Percentiles rank a stretch among this genome's conserved stretches.
Evolutionary conservation across 768 basidiomycete genomes (phyloP).

Genomic region (Sistotremastrum niveocremeum): DNA sequence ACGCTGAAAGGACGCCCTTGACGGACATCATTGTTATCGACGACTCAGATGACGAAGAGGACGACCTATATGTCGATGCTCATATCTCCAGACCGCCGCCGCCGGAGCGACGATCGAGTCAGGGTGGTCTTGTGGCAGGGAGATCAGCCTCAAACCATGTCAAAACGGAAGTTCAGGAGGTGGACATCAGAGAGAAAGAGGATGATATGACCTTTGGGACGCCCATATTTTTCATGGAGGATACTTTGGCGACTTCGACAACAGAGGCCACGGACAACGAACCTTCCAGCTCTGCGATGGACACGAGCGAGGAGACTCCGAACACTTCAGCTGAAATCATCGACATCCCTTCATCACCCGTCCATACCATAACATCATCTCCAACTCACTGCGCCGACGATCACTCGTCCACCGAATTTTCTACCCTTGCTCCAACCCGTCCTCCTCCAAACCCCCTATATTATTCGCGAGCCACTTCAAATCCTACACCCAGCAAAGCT

Average conservation of each 20-base stretch:
- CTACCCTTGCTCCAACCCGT: not conserved
- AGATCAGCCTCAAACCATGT: not conserved
- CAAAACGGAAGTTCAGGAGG: not conserved
- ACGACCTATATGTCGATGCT: conserved; percentile 17
- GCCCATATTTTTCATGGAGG: not conserved
- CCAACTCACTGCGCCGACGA: too few relatives aligned
- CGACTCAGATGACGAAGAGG: conserved; percentile 46
- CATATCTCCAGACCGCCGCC: conserved; percentile 6
- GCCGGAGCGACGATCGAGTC: conserved; percentile 1
- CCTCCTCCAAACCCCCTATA: not conserved
- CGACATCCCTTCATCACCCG: too few relatives aligned
- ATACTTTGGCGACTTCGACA: not conserved
- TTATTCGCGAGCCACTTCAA: not conserved
- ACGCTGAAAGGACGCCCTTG: not conserved
- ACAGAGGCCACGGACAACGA: too few relatives aligned
- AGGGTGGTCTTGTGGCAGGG: too few relatives aligned
- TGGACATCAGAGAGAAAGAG: not conserved
- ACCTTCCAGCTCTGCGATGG: too few relatives aligned
- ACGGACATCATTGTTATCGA: conserved; percentile 44
- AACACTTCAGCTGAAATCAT: too few relatives aligned
- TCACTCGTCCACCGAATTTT: too few relatives aligned
- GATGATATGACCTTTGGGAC: not conserved
- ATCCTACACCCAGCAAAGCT: not conserved
- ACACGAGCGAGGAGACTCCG: too few relatives aligned
- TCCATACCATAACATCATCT: too few relatives aligned